Percentiles rank a stretch among this genome's conserved stretches.
Evolutionary conservation across 2,329 filamentous ascomycete species (phyloP).

Genomic region (Pseudocercospora fuligena): DNA sequence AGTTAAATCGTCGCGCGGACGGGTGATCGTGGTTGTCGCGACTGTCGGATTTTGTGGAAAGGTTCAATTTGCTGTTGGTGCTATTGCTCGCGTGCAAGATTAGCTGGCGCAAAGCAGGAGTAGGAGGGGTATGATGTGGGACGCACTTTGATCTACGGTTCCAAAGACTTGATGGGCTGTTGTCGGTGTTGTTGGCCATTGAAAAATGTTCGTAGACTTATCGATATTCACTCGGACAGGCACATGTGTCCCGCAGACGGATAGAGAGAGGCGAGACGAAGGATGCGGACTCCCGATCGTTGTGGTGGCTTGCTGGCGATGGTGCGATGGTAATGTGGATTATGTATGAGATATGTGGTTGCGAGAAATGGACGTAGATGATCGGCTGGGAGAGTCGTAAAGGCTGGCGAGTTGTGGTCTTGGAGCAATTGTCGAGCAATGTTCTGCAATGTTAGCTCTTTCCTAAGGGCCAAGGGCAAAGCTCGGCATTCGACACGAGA

Average conservation of each 20-base stretch:
- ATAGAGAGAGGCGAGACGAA: constrained; percentile 19
- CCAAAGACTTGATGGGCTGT: constrained; percentile 61
- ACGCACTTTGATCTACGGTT: constrained; percentile 81
- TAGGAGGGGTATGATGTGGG: background rate
- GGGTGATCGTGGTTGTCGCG: constrained; percentile 62
- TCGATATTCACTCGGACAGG: background rate
- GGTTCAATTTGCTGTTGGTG: constrained; percentile 80
- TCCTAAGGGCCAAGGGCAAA: background rate
- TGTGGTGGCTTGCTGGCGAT: constrained; percentile 18
- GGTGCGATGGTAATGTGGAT: background rate
- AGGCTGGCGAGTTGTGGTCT: background rate
- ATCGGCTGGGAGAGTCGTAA: constrained; percentile 3
- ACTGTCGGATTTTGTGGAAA: constrained; percentile 67
- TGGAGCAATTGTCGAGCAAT: constrained; percentile 2
- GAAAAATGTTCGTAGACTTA: constrained; percentile 1
- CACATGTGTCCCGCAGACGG: constrained; percentile 10
- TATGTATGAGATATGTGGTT: background rate
- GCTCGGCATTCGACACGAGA: background rate
- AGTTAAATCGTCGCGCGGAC: constrained; percentile 71
- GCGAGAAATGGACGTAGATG: constrained; percentile 4
- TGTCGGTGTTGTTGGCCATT: constrained; percentile 41
- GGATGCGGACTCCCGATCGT: constrained; percentile 18
- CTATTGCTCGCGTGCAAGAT: constrained; percentile 52
- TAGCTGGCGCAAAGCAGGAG: constrained; percentile 26
- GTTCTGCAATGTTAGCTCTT: constrained; percentile 6